phyloP scores from a whole-genome alignment of 305 asterid species.

The Rubia occidens region DNA sequence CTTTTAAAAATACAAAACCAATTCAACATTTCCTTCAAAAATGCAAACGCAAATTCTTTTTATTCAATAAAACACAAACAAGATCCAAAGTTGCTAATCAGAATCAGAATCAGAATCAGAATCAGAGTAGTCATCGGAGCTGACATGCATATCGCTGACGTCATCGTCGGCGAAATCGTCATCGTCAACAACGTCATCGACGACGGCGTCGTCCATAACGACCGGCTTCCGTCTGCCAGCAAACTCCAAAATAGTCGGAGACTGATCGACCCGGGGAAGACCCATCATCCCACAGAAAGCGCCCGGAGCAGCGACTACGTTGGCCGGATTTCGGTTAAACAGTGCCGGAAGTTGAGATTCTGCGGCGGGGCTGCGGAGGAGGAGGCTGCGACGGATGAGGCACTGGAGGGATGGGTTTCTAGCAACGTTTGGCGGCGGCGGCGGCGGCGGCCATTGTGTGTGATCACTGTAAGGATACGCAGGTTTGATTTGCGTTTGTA shows the following conservation, averaged over 20 bases:
- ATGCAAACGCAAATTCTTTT: too few relatives aligned
- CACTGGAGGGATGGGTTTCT: neutral
- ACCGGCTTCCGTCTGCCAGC: neutral
- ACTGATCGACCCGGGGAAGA: conserved; percentile 6
- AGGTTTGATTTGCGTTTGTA: neutral
- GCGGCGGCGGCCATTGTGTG: neutral
- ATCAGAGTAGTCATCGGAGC: neutral
- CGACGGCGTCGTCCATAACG: neutral
- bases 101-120: neutral
- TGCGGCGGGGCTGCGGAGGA: neutral
- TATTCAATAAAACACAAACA: too few relatives aligned
- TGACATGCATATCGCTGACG: neutral
- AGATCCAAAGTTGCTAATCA: neutral
- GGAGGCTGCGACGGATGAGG: conserved; percentile 5
- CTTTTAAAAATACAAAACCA: too few relatives aligned
- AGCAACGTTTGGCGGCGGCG: neutral
- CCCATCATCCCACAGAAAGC: neutral
- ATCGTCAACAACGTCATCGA: too few relatives aligned
- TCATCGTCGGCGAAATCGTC: neutral
- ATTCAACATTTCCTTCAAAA: too few relatives aligned
- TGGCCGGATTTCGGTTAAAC: neutral
- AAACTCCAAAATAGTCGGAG: neutral
- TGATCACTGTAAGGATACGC: neutral
- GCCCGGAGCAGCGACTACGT: neutral
- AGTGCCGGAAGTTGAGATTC: neutral